A percentile compares a stretch with the other conserved stretches of the same genome.
These are phyloP conservation scores for Monascus ruber DNA, from an alignment of 2,329 filamentous ascomycete genomes.

Conservation along the genomic window DNA sequence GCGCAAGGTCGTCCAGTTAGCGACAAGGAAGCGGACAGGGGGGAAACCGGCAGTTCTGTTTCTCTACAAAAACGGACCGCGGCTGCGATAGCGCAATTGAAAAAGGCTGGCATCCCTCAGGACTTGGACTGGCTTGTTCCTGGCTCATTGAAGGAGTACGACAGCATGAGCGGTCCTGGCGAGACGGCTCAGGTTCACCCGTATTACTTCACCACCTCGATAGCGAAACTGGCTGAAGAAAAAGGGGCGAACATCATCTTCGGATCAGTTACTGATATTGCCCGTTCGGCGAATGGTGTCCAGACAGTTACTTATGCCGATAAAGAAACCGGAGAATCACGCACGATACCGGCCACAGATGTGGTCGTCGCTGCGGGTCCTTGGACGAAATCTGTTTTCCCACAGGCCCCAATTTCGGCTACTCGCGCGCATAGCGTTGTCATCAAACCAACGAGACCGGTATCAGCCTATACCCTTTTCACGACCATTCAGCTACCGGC, in stretches of 20 bases:
- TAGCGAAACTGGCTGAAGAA: slow-evolving; percentile 63
- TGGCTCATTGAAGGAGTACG: slow-evolving; percentile 56
- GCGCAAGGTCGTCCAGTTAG: slow-evolving; percentile 35
- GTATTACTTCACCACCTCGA: slow-evolving; percentile 74
- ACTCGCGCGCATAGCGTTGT: slow-evolving; percentile 54
- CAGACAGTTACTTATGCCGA: slow-evolving; percentile 52
- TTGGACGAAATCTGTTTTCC: slow-evolving; percentile 46
- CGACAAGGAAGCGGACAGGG: slow-evolving; percentile 15
- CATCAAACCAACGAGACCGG: slow-evolving; percentile 43
- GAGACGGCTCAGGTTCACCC: slow-evolving; percentile 93
- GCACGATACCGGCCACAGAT: slow-evolving; percentile 46
- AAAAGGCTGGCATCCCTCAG: slow-evolving; percentile 53
- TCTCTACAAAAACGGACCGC: slow-evolving; percentile 47
- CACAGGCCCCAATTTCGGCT: slow-evolving; percentile 45
- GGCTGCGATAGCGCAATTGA: slow-evolving; percentile 39
- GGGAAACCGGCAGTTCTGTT: slow-evolving; percentile 26
- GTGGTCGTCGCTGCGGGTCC: slow-evolving; percentile 51
- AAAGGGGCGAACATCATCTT: slow-evolving; percentile 57
- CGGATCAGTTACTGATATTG: slow-evolving; percentile 59
- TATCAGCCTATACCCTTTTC: slow-evolving; percentile 49
- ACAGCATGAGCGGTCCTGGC: slow-evolving; percentile 68
- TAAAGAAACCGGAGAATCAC: slow-evolving; percentile 37
- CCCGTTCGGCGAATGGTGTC: slow-evolving; percentile 42
- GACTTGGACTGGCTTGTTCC: slow-evolving; percentile 78
- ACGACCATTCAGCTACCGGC: slow-evolving; percentile 68